phyloP scores from a whole-genome alignment of 345 rosid species.

The Mangifera indica region DNA sequence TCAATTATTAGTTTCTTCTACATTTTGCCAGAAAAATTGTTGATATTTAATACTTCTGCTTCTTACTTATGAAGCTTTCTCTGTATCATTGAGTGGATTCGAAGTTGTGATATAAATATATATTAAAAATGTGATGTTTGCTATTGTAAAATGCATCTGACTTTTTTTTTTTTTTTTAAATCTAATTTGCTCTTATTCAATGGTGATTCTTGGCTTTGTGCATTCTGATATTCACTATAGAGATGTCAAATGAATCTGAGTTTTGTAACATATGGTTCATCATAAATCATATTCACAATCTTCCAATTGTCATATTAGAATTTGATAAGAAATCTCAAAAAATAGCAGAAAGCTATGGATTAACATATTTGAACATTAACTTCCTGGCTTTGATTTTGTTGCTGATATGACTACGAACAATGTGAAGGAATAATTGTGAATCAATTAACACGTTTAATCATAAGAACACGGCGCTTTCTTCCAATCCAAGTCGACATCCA shows the following conservation, averaged over 20 bases:
- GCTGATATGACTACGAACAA: no score
- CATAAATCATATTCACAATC: no score
- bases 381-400: no score
- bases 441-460: slow-evolving; percentile 45
- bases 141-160: neutral
- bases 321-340: no score
- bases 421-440: no score
- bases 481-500: slow-evolving; percentile 79
- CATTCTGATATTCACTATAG: neutral
- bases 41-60: neutral
- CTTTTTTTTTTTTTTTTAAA: neutral
- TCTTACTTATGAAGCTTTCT: neutral
- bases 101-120: neutral
- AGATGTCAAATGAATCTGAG: neutral
- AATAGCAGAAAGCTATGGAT: no score
- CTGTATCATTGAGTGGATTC: neutral
- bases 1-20: neutral
- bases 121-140: neutral
- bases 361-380: no score
- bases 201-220: neutral
- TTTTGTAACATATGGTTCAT: no score
- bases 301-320: no score
- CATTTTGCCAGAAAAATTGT: neutral
- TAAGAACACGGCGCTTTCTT: slow-evolving; percentile 63
- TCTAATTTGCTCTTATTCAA: neutral